These are phyloP conservation scores for Laetiporus sulphureus DNA, from an alignment of 1,284 basidiomycete genomes.

Conservation along the genomic window DNA sequence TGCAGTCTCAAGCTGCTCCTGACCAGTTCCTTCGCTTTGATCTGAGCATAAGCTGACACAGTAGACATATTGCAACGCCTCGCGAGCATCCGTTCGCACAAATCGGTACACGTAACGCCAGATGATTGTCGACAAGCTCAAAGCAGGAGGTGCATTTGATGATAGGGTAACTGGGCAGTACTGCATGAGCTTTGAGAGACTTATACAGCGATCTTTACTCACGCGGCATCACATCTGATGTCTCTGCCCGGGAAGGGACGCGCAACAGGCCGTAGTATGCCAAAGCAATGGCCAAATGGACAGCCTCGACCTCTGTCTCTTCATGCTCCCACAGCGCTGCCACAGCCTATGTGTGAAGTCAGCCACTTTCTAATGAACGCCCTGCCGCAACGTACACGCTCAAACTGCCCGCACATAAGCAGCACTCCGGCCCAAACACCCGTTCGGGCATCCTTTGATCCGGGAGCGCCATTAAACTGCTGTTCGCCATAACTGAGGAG, in stretches of 20 bases:
- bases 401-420: slow-evolving; percentile 91
- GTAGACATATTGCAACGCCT: slow-evolving; percentile 94
- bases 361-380: not conserved
- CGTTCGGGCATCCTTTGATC: slow-evolving; percentile 48
- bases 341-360: slow-evolving; percentile 57
- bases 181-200: not conserved
- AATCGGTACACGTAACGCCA: slow-evolving; percentile 94
- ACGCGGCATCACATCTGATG: slow-evolving; percentile 80
- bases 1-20: slow-evolving; percentile 78
- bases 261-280: slow-evolving; percentile 92
- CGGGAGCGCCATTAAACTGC: slow-evolving; percentile 76
- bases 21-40: slow-evolving; percentile 62
- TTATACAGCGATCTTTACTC: slow-evolving; percentile 27
- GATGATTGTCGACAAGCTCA: slow-evolving; percentile 83
- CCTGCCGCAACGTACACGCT: slow-evolving; percentile 53
- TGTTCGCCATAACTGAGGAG: slow-evolving; percentile 85
- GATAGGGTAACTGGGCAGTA: slow-evolving; percentile 30
- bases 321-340: slow-evolving; percentile 86
- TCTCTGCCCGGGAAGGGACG: slow-evolving; percentile 71
- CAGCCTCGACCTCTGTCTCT: slow-evolving; percentile 88
- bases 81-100: slow-evolving; percentile 85
- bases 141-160: slow-evolving; percentile 46
- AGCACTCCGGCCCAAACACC: slow-evolving; percentile 89
- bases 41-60: slow-evolving; percentile 82
- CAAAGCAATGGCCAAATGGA: slow-evolving; percentile 90